phyloP scores from a whole-genome alignment of 768 basidiomycete genomes.

The Boletus pseudopeckii region DNA sequence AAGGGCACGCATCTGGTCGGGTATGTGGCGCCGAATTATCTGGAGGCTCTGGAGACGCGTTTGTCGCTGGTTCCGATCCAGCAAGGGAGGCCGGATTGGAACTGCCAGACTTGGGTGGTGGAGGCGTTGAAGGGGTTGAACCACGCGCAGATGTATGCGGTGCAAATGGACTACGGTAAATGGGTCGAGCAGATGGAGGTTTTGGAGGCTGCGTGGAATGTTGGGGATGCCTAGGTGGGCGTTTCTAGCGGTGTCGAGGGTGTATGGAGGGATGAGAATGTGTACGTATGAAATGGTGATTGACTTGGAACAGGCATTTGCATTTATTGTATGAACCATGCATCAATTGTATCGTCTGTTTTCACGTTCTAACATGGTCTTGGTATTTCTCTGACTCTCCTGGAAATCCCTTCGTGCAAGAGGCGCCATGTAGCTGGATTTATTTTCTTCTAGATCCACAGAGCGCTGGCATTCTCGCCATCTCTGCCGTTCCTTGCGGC shows the following conservation, averaged over 20 bases:
- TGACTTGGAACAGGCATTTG: too few species aligned
- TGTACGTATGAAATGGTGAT: too few species aligned
- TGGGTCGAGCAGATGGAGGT: conserved; percentile 16
- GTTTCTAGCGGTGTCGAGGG: too few species aligned
- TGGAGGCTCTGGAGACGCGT: conserved; percentile 5
- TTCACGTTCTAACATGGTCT: too few species aligned
- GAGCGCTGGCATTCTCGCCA: too few species aligned
- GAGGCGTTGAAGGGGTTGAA: conserved; percentile 16
- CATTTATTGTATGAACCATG: too few species aligned
- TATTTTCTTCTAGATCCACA: too few species aligned
- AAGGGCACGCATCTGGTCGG: conserved; percentile 13
- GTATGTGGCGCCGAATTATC: conserved; percentile 1
- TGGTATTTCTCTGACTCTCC: too few species aligned
- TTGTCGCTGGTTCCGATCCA: conserved; percentile 12
- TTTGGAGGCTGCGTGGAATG: conserved; percentile 15
- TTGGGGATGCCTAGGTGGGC: conserved; percentile 8
- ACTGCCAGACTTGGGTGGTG: conserved; percentile 21
- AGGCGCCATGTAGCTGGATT: too few species aligned
- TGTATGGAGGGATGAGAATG: neutral
- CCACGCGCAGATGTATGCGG: conserved; percentile 11
- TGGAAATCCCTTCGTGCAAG: too few species aligned
- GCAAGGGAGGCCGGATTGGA: conserved; percentile 13
- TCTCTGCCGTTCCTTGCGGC: too few species aligned
- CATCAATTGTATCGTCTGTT: too few species aligned
- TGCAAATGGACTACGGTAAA: conserved; percentile 12